Conservation (phyloP, 1,139 yeast species). For the Diutina pseudorugosa region DNA sequence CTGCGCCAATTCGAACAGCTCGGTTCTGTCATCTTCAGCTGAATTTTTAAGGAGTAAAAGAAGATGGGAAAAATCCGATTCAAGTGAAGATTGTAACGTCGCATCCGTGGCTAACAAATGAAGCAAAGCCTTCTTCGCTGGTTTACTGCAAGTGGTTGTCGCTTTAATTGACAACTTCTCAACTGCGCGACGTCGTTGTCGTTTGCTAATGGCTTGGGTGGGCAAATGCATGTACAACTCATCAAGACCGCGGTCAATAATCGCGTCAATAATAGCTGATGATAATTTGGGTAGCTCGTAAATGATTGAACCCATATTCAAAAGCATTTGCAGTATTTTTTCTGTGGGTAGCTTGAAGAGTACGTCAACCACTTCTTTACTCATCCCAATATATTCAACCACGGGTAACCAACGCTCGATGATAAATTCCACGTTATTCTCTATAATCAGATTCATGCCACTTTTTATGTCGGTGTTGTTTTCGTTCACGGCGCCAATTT, state of each 20-base stretch:
- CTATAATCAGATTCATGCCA: neutral
- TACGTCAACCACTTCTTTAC: conserved; percentile 12
- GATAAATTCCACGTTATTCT: neutral
- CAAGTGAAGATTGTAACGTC: conserved; percentile 39
- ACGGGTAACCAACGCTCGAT: conserved; percentile 11
- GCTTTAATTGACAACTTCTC: conserved; percentile 16
- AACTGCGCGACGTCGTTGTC: conserved; percentile 24
- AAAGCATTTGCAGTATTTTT: neutral
- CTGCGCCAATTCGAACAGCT: conserved; percentile 12
- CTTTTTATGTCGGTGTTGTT: neutral
- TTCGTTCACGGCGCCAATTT: neutral
- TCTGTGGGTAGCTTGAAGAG: neutral
- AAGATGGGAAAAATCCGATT: conserved; percentile 22
- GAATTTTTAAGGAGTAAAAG: conserved; percentile 12
- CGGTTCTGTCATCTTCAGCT: conserved; percentile 8
- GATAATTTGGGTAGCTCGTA: conserved; percentile 34
- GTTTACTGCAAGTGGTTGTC: conserved; percentile 3
- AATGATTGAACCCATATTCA: conserved; percentile 12
- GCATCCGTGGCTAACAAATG: conserved; percentile 32
- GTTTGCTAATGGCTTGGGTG: conserved; percentile 34
- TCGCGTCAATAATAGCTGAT: conserved; percentile 14
- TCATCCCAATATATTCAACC: conserved; percentile 8
- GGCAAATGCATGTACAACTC: conserved; percentile 24
- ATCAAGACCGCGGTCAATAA: conserved; percentile 5
- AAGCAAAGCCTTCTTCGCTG: conserved; percentile 13